Evolutionary conservation across 352 stramenopile genomes (phyloP).

Genomic region (Phytophthora meadii): DNA sequence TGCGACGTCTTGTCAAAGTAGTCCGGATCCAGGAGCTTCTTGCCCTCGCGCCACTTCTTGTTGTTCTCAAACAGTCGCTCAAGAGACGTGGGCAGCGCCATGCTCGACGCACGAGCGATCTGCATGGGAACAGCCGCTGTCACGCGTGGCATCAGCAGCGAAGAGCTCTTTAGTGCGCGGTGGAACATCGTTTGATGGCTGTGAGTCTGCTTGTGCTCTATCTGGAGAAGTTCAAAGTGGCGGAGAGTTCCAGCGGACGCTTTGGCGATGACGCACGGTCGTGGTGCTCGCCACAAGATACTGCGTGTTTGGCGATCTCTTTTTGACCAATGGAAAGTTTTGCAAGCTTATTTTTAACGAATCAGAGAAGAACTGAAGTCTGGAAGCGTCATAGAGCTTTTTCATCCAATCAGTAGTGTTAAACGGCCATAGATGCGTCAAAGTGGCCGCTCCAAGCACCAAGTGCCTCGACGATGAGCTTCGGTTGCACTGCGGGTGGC

Average conservation of each 20-base stretch:
- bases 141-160: slow-evolving; percentile 35
- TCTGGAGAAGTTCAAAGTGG: slow-evolving; percentile 34
- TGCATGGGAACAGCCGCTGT: slow-evolving; percentile 11
- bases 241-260: slow-evolving; percentile 8
- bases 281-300: slow-evolving; percentile 22
- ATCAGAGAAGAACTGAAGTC: too few species aligned
- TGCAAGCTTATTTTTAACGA: too few species aligned
- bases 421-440: slow-evolving; percentile 24
- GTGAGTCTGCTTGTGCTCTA: slow-evolving; percentile 20
- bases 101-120: slow-evolving; percentile 28
- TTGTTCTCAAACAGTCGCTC: slow-evolving; percentile 80
- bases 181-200: slow-evolving; percentile 25
- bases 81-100: slow-evolving; percentile 54
- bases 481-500: slow-evolving; percentile 9
- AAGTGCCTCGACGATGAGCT: slow-evolving; percentile 19
- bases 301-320: slow-evolving; percentile 5
- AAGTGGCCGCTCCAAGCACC: slow-evolving; percentile 8
- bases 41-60: slow-evolving; percentile 75
- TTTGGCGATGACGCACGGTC: slow-evolving; percentile 5
- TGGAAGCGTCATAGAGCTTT: slow-evolving; percentile 4
- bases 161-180: slow-evolving; percentile 33
- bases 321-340: too few species aligned
- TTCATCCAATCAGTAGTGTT: slow-evolving; percentile 27
- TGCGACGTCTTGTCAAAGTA: slow-evolving; percentile 83
- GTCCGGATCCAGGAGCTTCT: slow-evolving; percentile 73